Percentiles rank a stretch among this genome's conserved stretches.
phyloP scores from a whole-genome alignment of 371 early-diverging fungal species.

The Mucor lusitanicus region DNA sequence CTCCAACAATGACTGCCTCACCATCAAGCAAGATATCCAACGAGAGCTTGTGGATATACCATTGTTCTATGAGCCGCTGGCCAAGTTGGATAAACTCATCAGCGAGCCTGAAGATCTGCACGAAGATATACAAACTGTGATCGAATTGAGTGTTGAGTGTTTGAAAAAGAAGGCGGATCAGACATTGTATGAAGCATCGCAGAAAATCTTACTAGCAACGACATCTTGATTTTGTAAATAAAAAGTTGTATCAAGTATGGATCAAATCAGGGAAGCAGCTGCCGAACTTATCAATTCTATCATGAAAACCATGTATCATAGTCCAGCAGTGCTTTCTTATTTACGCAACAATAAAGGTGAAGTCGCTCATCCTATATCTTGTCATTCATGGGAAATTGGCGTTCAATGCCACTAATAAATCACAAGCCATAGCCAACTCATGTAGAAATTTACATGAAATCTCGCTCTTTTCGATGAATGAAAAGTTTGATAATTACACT shows the following conservation, averaged over 20 bases:
- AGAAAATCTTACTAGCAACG: not conserved
- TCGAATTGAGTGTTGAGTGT: constrained; percentile 15
- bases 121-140: constrained; percentile 22
- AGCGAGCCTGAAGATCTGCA: constrained; percentile 18
- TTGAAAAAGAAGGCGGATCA: constrained; percentile 11
- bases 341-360: too few relatives aligned
- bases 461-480: too few relatives aligned
- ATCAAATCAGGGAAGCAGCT: too few relatives aligned
- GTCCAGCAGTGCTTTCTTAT: too few relatives aligned
- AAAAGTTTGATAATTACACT: too few relatives aligned
- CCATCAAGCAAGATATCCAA: constrained; percentile 19
- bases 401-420: too few relatives aligned
- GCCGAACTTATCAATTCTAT: too few relatives aligned
- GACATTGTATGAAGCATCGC: not conserved
- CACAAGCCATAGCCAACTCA: too few relatives aligned
- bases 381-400: too few relatives aligned
- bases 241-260: not conserved
- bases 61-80: constrained; percentile 29
- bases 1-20: not conserved
- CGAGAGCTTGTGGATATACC: constrained; percentile 12
- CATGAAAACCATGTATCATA: too few relatives aligned
- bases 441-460: too few relatives aligned
- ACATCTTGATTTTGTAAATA: not conserved
- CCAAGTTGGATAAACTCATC: constrained; percentile 15
- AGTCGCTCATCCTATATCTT: too few relatives aligned